These are phyloP conservation scores for Neurospora sp. DNA, from an alignment of 495 filamentous ascomycete species.

Conservation along the genomic window DNA sequence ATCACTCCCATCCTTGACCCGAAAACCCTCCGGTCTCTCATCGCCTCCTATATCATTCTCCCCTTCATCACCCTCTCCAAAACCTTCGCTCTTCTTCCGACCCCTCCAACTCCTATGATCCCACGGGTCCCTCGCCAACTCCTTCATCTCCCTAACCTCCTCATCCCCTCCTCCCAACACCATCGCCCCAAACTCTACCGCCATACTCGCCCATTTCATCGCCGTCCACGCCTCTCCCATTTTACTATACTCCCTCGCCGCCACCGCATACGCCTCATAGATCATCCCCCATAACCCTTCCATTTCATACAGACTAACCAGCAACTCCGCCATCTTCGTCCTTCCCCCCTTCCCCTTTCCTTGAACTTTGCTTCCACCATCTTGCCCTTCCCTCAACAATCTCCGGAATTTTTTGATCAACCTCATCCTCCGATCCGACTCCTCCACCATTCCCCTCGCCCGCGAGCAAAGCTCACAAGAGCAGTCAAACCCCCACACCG, in stretches of 20 bases:
- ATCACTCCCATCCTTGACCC: not conserved
- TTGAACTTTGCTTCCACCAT: slow-evolving; percentile 1
- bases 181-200: slow-evolving; percentile 23
- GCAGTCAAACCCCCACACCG: slow-evolving; percentile 34
- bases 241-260: slow-evolving; percentile 31
- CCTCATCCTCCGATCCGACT: slow-evolving; percentile 23
- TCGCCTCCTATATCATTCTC: slow-evolving; percentile 2
- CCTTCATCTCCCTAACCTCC: slow-evolving; percentile 24
- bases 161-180: slow-evolving; percentile 23
- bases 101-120: slow-evolving; percentile 28
- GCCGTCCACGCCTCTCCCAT: slow-evolving; percentile 27
- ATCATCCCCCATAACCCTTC: slow-evolving; percentile 26
- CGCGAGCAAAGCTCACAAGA: slow-evolving; percentile 24
- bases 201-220: slow-evolving; percentile 24
- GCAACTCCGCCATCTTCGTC: slow-evolving; percentile 27
- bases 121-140: slow-evolving; percentile 20
- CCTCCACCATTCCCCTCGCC: slow-evolving; percentile 9
- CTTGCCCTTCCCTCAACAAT: slow-evolving; percentile 17
- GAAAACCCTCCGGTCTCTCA: not conserved
- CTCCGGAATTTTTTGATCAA: slow-evolving; percentile 12
- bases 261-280: slow-evolving; percentile 28
- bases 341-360: slow-evolving; percentile 3
- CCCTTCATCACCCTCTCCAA: slow-evolving; percentile 13
- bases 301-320: slow-evolving; percentile 27
- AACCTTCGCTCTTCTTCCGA: slow-evolving; percentile 7